Conservation (phyloP, 129 eudicot genomes). For the Flaveria bidentis region DNA sequence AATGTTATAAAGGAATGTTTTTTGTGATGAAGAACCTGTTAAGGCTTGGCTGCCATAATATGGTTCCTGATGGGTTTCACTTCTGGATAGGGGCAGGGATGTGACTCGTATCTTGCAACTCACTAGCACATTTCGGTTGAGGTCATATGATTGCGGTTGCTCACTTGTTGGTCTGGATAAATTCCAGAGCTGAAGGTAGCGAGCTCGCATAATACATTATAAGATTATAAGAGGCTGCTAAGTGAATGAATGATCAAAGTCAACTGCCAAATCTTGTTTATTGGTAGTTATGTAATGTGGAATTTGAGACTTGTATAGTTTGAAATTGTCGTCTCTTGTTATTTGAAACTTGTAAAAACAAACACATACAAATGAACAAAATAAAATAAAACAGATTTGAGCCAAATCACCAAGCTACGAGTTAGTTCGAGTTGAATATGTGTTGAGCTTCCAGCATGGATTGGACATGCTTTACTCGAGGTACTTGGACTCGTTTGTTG, state of each 20-base stretch:
- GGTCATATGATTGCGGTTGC: background rate
- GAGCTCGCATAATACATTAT: background rate
- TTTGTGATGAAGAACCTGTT: background rate
- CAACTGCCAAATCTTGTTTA: background rate
- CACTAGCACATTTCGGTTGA: background rate
- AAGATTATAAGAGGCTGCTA: background rate
- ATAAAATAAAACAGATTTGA: background rate
- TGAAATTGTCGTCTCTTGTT: background rate
- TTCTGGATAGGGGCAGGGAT: background rate
- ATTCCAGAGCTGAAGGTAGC: background rate
- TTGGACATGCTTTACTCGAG: background rate
- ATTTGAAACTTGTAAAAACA: background rate
- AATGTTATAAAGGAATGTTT: background rate
- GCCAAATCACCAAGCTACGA: background rate
- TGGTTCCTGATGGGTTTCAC: slow-evolving; percentile 4
- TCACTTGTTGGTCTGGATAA: background rate
- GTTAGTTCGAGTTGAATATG: background rate
- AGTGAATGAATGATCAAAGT: background rate
- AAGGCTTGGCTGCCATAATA: background rate
- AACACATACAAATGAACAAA: background rate
- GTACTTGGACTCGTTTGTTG: background rate
- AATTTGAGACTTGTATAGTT: background rate
- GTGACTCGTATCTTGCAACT: background rate
- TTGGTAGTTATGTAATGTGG: background rate
- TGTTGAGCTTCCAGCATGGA: background rate